These are phyloP conservation scores for Teunomyces stri DNA, from an alignment of 805 yeast species.

Conservation along the genomic window DNA sequence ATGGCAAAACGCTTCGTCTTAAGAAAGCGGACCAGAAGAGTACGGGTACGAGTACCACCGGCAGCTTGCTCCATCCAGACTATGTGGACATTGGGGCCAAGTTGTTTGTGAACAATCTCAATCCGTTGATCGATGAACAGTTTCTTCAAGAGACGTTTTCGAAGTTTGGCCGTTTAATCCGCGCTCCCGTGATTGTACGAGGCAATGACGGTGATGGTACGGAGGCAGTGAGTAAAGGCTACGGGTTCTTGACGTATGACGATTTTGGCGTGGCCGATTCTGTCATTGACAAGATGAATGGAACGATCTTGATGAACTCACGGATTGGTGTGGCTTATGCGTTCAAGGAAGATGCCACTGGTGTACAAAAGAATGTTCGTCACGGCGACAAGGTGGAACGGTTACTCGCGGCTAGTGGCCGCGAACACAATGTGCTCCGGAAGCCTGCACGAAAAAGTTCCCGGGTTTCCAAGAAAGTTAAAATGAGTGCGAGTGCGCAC, in stretches of 20 bases:
- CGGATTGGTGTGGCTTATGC: slow-evolving; percentile 67
- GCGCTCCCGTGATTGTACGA: slow-evolving; percentile 49
- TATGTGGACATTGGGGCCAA: slow-evolving; percentile 50
- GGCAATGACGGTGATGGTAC: slow-evolving; percentile 41
- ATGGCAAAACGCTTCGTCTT: slow-evolving; percentile 58
- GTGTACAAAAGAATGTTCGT: slow-evolving; percentile 42
- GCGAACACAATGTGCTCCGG: slow-evolving; percentile 30
- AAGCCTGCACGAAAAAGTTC: not conserved
- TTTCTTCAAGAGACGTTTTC: slow-evolving; percentile 56
- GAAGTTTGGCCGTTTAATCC: slow-evolving; percentile 62
- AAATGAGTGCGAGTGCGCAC: too few relatives aligned
- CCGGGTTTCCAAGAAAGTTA: not conserved
- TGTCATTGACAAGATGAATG: slow-evolving; percentile 69
- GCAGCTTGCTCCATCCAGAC: slow-evolving; percentile 6
- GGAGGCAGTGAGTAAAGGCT: slow-evolving; percentile 45
- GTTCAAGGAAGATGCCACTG: slow-evolving; percentile 51
- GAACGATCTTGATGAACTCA: slow-evolving; percentile 65
- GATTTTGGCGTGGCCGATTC: slow-evolving; percentile 66
- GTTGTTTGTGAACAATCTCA: slow-evolving; percentile 58
- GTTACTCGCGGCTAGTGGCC: slow-evolving; percentile 62
- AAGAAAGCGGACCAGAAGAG: slow-evolving; percentile 42
- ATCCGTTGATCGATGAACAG: slow-evolving; percentile 61
- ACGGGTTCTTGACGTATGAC: slow-evolving; percentile 64
- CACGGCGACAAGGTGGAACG: slow-evolving; percentile 86
- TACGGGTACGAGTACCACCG: slow-evolving; percentile 12